phyloP scores from a whole-genome alignment of 257 asterid species.

The Handroanthus guayacan region DNA sequence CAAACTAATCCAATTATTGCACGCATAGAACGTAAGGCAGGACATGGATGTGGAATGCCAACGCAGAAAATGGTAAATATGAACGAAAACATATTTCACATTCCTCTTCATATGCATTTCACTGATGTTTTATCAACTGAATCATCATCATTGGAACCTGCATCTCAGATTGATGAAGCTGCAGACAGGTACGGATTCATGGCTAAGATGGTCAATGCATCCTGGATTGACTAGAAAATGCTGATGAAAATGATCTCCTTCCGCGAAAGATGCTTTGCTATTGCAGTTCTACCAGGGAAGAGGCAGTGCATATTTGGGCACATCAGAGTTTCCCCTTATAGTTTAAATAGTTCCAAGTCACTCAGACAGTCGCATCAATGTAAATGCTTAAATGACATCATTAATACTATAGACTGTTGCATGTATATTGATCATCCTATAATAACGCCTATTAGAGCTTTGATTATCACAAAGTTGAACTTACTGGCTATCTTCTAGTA shows the following conservation, averaged over 20 bases:
- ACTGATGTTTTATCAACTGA: background rate
- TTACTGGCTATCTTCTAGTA: background rate
- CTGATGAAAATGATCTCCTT: background rate
- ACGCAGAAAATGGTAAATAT: slow-evolving; percentile 67
- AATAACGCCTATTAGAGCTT: no score
- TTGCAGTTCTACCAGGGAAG: background rate
- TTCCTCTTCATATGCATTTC: background rate
- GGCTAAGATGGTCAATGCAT: slow-evolving; percentile 75
- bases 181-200: slow-evolving; percentile 76
- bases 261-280: background rate
- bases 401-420: background rate
- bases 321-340: background rate
- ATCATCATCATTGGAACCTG: background rate
- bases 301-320: background rate
- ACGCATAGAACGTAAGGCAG: slow-evolving; percentile 79
- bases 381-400: background rate
- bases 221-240: slow-evolving; percentile 58
- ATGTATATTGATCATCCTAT: no score
- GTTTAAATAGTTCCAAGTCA: background rate
- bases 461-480: no score
- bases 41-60: slow-evolving; percentile 85
- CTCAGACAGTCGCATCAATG: no score
- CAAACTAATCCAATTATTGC: slow-evolving; percentile 74
- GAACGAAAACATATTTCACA: background rate
- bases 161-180: slow-evolving; percentile 70